Base-by-base conservation (phyloP, 768 basidiomycete species). In the Lactarius trivialis region DNA sequence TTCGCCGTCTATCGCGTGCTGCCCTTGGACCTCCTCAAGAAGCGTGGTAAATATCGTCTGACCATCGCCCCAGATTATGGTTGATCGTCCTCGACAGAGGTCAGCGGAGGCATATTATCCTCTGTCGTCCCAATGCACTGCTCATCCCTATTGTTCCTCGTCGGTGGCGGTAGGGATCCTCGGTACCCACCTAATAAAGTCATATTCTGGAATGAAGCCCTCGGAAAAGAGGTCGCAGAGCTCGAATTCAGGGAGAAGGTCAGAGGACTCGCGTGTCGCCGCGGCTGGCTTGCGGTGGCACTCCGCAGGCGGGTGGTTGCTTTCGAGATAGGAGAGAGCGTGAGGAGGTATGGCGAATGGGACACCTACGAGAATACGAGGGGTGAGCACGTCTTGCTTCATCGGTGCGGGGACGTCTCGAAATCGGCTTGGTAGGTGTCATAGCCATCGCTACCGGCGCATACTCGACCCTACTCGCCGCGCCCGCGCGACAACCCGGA, bases 111-210 rank as follows among this genome's bases (percentile, higher is more conserved):
- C 32, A 93, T 92, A 2, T 78, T 93, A 1, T 77, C 87, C n/a
- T 79, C 82, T 28, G 88, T 83, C 19, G 80, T 91, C 15, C 93
- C 93, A 3, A 76, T 91, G 59, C 91, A 94, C 70, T 81, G 85
- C 12, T 86, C 91, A 12, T 92, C 91, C 62, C 76, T 95, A 24
- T 78, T 94, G 54, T 93, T 93, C 73, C 84, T 95, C 52, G 78
- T 93, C 58, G 93, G 93, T 54, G 93, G 93, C 50, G 91, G 93
- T 41, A 82, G 85, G 58, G 93, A 89, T 72, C 93, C 93, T 33
- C 81, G 88, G 11, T 95, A 93, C 74, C 89, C 93, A 32, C 89
- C 88, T 32, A 95, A 95, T 75, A 95, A 96, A 76, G 89, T 94
- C 58, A 79, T 95, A 66, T 72, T 96, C 57, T 95, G 91, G 91